Evolutionary conservation across 2,329 filamentous ascomycete species (phyloP), one percentile per base, ranked within the genome.

Genomic region (Neofusicoccum sp.): DNA sequence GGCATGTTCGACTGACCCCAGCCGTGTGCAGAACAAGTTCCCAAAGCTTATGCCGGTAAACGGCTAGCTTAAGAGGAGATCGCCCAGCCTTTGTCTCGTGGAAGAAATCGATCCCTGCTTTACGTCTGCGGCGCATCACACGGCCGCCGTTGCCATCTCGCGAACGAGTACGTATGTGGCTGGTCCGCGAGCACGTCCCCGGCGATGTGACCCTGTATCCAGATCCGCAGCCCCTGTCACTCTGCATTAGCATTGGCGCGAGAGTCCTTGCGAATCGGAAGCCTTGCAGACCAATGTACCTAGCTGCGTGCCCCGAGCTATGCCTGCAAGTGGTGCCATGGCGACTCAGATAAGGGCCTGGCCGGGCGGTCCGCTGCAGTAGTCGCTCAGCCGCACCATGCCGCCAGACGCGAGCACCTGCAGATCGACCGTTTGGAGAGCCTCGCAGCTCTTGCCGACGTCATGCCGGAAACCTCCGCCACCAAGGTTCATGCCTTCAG

Each of bases 401-500:
- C 9, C 36, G 43, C 41, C 36, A 34, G 36, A 54, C 14, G 26
- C 20, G 24, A 41, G 38, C 20, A 43, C 28, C n/a, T 31, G 48
- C 48, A 40, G 45, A 48, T 48, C 45, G 30, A 28, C 34, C 20
- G 24, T 33, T 48, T 33, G 24, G 28, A 48, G 30, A 33, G 20
- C 12, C 28, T 48, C 6, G 14, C 7, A 26, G 28, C 45, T 33
- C 12, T 33, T 12, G 20, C 33, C 48, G 48, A 34, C 51, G 34
- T 43, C 38, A 56, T 33, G 36, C 51, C 51, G 38, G 38, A n/a
- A 31, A 43, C 43, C 38, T 14, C 51, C 51, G 51, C 51, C 12
- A 16, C 16, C 36, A 43, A 56, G 26, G n/a, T 33, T 6, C 24
- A 20, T 56, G 41, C 43, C 51, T 56, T 38, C 51, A 38, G 38